Conservation (phyloP, 2,329 filamentous ascomycete genomes). For the Talaromyces sp. region DNA sequence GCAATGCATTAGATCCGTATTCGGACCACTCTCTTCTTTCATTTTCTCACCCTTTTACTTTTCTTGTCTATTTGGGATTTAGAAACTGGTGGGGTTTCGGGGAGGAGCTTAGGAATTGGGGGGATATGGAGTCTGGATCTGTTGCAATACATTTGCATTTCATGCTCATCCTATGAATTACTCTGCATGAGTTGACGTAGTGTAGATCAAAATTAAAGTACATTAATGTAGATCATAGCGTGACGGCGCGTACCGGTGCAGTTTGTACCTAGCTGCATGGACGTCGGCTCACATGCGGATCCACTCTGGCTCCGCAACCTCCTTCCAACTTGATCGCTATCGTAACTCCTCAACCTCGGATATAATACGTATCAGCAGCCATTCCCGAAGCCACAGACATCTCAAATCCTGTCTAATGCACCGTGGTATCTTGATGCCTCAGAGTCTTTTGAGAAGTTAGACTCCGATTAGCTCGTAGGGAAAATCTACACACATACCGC, state of each 20-base stretch:
- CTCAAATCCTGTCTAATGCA: too few relatives aligned
- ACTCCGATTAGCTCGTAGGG: too few relatives aligned
- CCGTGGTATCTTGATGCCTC: too few relatives aligned
- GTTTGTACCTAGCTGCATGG: too few relatives aligned
- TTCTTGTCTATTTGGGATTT: conserved; percentile 9
- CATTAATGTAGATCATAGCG: background rate
- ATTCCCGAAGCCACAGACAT: too few relatives aligned
- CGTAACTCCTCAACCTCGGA: background rate
- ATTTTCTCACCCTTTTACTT: conserved; percentile 1
- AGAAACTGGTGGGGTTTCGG: conserved; percentile 11
- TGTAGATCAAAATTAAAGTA: background rate
- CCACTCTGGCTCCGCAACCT: conserved; percentile 17
- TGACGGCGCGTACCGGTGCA: too few relatives aligned
- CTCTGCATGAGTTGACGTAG: too few relatives aligned
- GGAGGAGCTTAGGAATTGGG: conserved; percentile 9
- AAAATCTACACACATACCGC: too few relatives aligned
- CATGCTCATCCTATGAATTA: background rate
- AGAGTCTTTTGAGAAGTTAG: too few relatives aligned
- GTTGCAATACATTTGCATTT: conserved; percentile 18
- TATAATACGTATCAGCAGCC: too few relatives aligned
- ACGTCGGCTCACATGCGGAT: conserved; percentile 16
- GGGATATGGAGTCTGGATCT: conserved; percentile 9
- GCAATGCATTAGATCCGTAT: conserved; percentile 28
- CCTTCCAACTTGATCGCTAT: background rate
- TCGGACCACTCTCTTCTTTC: conserved; percentile 9